These are phyloP conservation scores for Fusarium fujikuroi DNA, from an alignment of 2,329 filamentous ascomycete genomes.

Conservation along the genomic window DNA sequence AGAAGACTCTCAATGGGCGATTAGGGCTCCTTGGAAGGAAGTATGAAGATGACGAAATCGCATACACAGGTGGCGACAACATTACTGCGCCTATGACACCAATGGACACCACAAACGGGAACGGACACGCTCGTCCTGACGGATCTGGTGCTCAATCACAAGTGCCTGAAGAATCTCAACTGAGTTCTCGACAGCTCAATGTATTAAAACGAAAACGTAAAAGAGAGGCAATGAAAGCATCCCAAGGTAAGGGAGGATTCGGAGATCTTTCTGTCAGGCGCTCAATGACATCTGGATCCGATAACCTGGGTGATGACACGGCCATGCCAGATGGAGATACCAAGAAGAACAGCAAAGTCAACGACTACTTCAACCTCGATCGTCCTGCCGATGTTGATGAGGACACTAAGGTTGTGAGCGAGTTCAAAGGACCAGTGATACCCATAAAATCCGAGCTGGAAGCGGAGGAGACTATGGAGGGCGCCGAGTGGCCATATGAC, in stretches of 20 bases:
- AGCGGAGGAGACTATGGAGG: conserved; percentile 78
- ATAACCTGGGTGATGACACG: conserved; percentile 70
- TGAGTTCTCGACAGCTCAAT: conserved; percentile 95
- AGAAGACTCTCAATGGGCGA: conserved; percentile 84
- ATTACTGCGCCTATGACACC: conserved; percentile 56
- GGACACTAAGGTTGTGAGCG: conserved; percentile 89
- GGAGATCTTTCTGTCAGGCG: conserved; percentile 83
- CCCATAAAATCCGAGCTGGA: conserved; percentile 89
- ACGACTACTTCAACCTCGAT: conserved; percentile 93
- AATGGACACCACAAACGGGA: conserved; percentile 54
- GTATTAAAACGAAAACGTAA: conserved; percentile 95
- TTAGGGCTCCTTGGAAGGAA: conserved; percentile 87
- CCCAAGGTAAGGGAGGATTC: conserved; percentile 85
- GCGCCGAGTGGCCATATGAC: conserved; percentile 92
- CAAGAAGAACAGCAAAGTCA: conserved; percentile 71
- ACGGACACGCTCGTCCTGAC: conserved; percentile 50
- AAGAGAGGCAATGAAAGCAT: conserved; percentile 86
- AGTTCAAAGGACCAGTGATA: conserved; percentile 87
- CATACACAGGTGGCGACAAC: conserved; percentile 63
- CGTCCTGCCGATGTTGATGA: conserved; percentile 82
- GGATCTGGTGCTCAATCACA: conserved; percentile 53
- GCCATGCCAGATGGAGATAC: conserved; percentile 62
- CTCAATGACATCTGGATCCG: conserved; percentile 68
- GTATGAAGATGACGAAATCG: conserved; percentile 83
- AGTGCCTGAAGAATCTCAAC: conserved; percentile 70